Percentiles rank a stretch among this genome's conserved stretches.
Conservation (phyloP, 164 flowering plant species). For the Aristolochia fimbriata region DNA sequence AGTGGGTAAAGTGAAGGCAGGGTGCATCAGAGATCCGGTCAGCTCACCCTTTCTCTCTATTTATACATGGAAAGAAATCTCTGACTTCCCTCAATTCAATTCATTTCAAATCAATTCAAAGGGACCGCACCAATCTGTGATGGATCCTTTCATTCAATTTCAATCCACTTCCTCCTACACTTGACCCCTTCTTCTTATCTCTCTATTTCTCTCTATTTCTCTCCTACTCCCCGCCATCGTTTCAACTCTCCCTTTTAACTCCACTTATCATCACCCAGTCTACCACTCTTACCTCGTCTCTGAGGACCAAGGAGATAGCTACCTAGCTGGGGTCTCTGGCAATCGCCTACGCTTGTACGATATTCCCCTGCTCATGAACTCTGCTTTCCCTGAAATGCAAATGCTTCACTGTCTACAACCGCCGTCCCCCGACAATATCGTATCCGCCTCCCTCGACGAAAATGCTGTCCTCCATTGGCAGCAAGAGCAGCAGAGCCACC, state of each 20-base stretch:
- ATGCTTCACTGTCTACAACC: constrained; percentile 40
- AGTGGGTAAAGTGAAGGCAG: no score
- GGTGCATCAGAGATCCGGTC: neutral
- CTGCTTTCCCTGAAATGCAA: constrained; percentile 22
- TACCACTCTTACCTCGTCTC: neutral
- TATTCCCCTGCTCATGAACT: constrained; percentile 20
- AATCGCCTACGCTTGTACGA: neutral
- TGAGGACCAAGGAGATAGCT: no score
- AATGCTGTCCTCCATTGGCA: constrained; percentile 48
- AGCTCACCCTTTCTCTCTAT: neutral
- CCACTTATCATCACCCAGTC: neutral
- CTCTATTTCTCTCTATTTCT: neutral
- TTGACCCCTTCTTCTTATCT: neutral
- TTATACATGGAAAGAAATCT: neutral
- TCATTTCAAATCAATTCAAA: neutral
- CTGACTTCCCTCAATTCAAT: neutral
- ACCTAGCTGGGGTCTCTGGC: no score
- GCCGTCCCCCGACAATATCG: neutral
- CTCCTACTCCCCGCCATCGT: neutral
- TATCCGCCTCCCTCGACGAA: constrained; percentile 17
- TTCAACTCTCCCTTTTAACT: neutral
- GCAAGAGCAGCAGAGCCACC: constrained; percentile 12
- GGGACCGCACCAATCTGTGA: no score
- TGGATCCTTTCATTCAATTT: neutral
- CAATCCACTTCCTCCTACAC: neutral